Evolutionary conservation across 2,329 filamentous ascomycete species (phyloP).

Genomic region (Orbilia oligospora): DNA sequence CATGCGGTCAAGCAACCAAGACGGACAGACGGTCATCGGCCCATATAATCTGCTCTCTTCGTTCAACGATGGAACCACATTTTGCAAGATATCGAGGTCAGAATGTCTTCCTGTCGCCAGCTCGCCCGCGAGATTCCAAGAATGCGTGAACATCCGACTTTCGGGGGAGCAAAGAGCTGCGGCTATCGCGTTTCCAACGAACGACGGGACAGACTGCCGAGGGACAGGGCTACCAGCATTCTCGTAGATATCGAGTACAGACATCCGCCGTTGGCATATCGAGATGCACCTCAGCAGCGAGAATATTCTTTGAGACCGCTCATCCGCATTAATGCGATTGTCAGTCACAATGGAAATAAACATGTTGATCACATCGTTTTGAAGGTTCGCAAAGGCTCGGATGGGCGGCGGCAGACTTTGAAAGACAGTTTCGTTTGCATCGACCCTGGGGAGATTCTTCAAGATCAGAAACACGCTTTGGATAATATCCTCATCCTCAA

Average conservation of each 20-base stretch:
- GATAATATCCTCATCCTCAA: conserved; percentile 64
- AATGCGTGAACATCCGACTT: conserved; percentile 63
- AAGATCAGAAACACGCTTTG: conserved; percentile 64
- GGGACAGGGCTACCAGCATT: conserved; percentile 60
- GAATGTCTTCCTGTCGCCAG: conserved; percentile 59
- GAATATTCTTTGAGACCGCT: conserved; percentile 63
- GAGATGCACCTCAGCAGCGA: conserved; percentile 63
- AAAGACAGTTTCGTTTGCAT: conserved; percentile 62
- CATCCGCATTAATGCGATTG: conserved; percentile 62
- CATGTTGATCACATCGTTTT: conserved; percentile 63
- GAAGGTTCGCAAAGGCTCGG: conserved; percentile 63
- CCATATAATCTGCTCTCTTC: conserved; percentile 61
- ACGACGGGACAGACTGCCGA: conserved; percentile 64
- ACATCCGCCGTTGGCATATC: conserved; percentile 64
- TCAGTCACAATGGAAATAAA: conserved; percentile 64
- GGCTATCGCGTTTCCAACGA: conserved; percentile 64
- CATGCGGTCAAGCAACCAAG: conserved; percentile 64
- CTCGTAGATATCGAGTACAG: conserved; percentile 64
- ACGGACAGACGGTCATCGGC: conserved; percentile 64
- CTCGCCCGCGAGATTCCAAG: conserved; percentile 63
- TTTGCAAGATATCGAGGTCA: conserved; percentile 63
- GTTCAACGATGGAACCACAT: conserved; percentile 62
- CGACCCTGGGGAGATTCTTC: conserved; percentile 62
- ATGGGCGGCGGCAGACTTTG: conserved; percentile 63
- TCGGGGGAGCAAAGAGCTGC: conserved; percentile 64